Evolutionary conservation across 2,329 filamentous ascomycete genomes (phyloP), one percentile per base, ranked within the genome.

Genomic region (Fusarium bactridioides): DNA sequence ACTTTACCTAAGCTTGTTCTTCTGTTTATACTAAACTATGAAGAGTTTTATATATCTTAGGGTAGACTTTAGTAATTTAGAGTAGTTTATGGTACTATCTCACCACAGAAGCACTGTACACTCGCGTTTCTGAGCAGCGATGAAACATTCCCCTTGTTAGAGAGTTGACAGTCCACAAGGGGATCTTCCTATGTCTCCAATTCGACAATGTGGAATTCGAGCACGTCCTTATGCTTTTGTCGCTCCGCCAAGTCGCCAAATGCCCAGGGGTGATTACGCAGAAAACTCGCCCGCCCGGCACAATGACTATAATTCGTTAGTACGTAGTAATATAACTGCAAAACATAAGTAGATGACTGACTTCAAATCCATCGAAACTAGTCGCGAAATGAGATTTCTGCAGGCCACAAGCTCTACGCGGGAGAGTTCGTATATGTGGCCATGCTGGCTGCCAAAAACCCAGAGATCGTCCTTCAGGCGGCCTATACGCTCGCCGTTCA

Each of bases 21-120:
- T 0, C 10, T 12, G 1, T 25, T 25, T 25, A 19, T 19, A 1
- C 16, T 25, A 19, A 0, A 6, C 11, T 12, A 44, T 44, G 5
- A 44, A 13, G 7, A 25, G 4, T 3, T 25, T 44, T 44, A 7
- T 4, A 7, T 25, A 44, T 7, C 4, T 44, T 25, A 25, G 11
- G 7, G 3, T 6, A 19, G n/a, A 1, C 3, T 19, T 13, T 25
- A 10, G 11, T 44, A 25, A 6, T 9, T 25, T 19, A 19, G 16
- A 44, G 10, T 25, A 44, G 23, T 25, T 12, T 19, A 13, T 19
- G 4, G 23, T 12, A 12, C 11, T 11, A 6, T 13, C 0, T 23
- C 23, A 4, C 13, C n/a, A 18, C n/a, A 4, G 11, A 4, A 10
- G 2, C 15, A 44, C 15, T 7, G 1, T 44, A 5, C 10, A 0